A percentile compares a stretch with the other conserved stretches of the same genome.
Conservation (phyloP, 352 stramenopile species). For the Poterioochromonas sp. region DNA sequence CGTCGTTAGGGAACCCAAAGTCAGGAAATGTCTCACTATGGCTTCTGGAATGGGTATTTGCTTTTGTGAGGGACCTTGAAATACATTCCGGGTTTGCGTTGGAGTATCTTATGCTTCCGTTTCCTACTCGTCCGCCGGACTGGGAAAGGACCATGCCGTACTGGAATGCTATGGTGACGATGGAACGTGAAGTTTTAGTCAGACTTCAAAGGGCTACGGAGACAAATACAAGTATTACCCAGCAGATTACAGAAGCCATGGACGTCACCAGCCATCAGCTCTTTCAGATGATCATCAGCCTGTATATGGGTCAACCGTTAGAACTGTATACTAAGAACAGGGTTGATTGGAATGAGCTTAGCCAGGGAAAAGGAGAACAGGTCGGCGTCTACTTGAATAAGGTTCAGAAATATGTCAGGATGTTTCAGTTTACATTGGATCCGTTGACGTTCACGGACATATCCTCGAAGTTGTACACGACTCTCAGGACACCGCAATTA, state of each 20-base stretch:
- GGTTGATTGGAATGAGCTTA: conserved; percentile 30
- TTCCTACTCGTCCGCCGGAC: conserved; percentile 10
- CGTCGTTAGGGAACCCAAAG: conserved; percentile 17
- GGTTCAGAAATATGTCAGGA: conserved; percentile 30
- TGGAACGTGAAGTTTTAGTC: conserved; percentile 32
- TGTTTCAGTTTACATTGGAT: conserved; percentile 34
- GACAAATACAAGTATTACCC: conserved; percentile 27
- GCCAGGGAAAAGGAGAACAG: conserved; percentile 3
- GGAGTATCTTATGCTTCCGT: conserved; percentile 30
- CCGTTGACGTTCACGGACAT: conserved; percentile 27
- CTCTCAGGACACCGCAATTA: conserved; percentile 17
- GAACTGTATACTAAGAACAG: conserved; percentile 31
- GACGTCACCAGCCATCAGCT: conserved; percentile 22
- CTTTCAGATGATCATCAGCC: conserved; percentile 27
- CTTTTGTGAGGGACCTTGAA: conserved; percentile 27
- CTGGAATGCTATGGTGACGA: conserved; percentile 28
- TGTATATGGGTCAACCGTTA: conserved; percentile 33
- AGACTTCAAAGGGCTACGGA: conserved; percentile 27
- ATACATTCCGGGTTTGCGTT: conserved; percentile 25
- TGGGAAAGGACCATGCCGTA: conserved; percentile 23
- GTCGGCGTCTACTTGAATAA: conserved; percentile 27
- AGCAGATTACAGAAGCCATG: conserved; percentile 30
- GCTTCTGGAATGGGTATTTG: conserved; percentile 27
- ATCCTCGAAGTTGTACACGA: conserved; percentile 31
- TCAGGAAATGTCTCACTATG: conserved; percentile 27